Base-by-base conservation (phyloP, 805 yeast species). In the Cyberlindnera euphorbiae region DNA sequence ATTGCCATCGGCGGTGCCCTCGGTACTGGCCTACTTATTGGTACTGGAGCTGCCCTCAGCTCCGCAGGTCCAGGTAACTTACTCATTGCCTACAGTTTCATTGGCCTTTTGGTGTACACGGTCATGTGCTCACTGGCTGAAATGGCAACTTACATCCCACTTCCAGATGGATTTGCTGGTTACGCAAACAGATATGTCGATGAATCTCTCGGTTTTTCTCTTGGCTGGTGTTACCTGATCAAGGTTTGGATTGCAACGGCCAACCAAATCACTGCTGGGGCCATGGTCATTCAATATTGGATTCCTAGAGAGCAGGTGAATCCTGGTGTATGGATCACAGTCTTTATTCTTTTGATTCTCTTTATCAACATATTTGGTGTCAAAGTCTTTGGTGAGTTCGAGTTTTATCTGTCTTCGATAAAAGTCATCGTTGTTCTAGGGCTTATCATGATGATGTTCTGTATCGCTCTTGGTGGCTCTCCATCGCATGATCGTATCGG, bases 401-500 rank as follows among this genome's bases (percentile, higher is more conserved):
- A 75, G 49, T 73, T 75, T 34, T 52, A 72, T 32, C 60, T 73
- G 26, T 66, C 74, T 1, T 50, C 65, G 30, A 50, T 72, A 29
- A 73, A 73, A 49, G 70, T 75, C 14, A 69, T 50, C 67, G 81
- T 78, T 78, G 63, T 49, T 5, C 19, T 44, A 9, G 47, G 35
- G 3, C 17, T 44, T 15, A 44, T 44, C 18, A 2, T 44, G 84
- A 41, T 81, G 34, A 63, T 82, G 35, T 69, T 82, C 45, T 62
- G 79, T 39, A 72, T 83, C 42, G 79, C 82, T 62, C 64, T 78
- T 38, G 95, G 95, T 41, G 95, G 93, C 36, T 84, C 79, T 19
- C 89, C 90, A 45, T 67, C 69, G 28, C 80, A 79, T 50, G 87
- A 82, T 48, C 69, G 90, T 58, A 59, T 74, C 23, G 90, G 89